Conservation (phyloP, 805 yeast genomes). For the Kluyveromyces siamensis region DNA sequence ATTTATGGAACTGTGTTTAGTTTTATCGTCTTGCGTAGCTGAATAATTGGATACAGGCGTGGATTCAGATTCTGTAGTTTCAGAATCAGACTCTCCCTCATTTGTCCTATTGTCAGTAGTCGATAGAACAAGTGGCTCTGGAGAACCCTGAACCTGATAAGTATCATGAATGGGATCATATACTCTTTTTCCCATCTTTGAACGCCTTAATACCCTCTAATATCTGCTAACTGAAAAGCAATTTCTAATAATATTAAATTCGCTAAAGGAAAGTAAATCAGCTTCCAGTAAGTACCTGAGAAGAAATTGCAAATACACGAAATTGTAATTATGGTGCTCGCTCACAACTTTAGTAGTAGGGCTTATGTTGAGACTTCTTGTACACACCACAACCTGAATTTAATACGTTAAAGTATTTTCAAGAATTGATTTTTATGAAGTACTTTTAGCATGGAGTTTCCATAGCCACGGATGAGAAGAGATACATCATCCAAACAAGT, state of each 20-base stretch:
- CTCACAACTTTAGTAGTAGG: neutral
- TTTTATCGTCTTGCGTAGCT: neutral
- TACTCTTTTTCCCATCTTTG: constrained; percentile 23
- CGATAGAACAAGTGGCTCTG: constrained; percentile 1
- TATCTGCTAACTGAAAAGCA: neutral
- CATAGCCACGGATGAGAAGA: neutral
- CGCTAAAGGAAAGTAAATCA: neutral
- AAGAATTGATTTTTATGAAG: neutral
- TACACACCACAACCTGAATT: neutral
- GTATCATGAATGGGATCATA: constrained; percentile 31
- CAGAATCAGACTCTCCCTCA: neutral
- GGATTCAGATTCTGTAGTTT: constrained; percentile 1
- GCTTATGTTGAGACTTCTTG: neutral
- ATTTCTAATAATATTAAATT: neutral
- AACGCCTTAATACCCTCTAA: neutral
- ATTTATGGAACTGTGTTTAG: neutral
- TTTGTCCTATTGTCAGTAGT: neutral
- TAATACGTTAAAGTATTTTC: neutral
- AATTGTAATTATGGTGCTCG: neutral
- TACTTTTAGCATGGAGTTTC: neutral
- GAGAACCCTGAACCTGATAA: constrained; percentile 15
- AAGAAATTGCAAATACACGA: neutral
- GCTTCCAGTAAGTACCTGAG: too few relatives aligned
- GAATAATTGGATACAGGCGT: neutral
- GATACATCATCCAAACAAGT: neutral